phyloP scores from a whole-genome alignment of 2,329 filamentous ascomycete genomes.

The Fusarium acutatum region DNA sequence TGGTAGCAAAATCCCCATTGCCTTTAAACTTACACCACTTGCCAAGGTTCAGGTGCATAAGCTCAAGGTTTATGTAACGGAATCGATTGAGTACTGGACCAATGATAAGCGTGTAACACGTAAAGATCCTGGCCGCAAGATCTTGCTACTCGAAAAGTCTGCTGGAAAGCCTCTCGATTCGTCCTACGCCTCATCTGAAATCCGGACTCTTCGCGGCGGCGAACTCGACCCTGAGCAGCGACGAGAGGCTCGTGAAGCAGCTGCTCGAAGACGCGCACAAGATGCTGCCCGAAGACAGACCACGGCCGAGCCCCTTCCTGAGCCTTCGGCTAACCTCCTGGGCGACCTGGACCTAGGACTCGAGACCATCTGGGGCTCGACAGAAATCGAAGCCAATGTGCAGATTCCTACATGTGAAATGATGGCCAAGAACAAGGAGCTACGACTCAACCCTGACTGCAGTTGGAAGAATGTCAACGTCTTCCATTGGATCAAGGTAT shows the following conservation, averaged over 20 bases:
- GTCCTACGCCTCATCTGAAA: constrained; percentile 77
- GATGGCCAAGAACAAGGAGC: constrained; percentile 75
- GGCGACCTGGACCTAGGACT: constrained; percentile 77
- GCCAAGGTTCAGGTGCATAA: constrained; percentile 94
- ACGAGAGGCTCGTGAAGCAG: constrained; percentile 57
- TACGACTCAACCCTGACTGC: constrained; percentile 84
- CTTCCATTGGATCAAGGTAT: constrained; percentile 94
- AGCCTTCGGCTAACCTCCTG: constrained; percentile 74
- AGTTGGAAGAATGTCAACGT: constrained; percentile 95
- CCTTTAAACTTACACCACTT: constrained; percentile 90
- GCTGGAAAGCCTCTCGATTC: constrained; percentile 80
- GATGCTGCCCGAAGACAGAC: constrained; percentile 57
- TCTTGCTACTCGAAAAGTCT: constrained; percentile 86
- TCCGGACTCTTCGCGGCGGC: constrained; percentile 81
- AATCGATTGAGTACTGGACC: constrained; percentile 91
- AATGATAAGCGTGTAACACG: constrained; percentile 85
- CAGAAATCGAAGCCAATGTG: constrained; percentile 94
- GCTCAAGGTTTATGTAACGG: constrained; percentile 89
- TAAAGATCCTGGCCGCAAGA: constrained; percentile 83
- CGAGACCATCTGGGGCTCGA: constrained; percentile 82
- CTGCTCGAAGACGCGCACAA: constrained; percentile 61
- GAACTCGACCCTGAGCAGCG: constrained; percentile 68
- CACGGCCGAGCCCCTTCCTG: constrained; percentile 55
- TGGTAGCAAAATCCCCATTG: constrained; percentile 87
- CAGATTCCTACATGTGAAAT: constrained; percentile 89